Evolutionary conservation across 108 stramenopile genomes (phyloP).

Genomic region (Nitzschia sp.): DNA sequence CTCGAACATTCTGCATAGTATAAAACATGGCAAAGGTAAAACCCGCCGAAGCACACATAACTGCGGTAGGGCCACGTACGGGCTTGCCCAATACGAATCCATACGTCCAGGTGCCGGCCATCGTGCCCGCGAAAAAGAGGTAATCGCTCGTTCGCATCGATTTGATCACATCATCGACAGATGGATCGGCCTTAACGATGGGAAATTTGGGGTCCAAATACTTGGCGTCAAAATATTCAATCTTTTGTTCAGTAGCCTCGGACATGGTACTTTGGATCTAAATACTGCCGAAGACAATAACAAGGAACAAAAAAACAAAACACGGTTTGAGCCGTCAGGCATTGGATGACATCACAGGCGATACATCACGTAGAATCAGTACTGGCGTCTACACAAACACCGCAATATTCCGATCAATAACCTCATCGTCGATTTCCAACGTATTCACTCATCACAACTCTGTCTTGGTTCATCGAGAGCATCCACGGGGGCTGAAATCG

Average conservation of each 20-base stretch:
- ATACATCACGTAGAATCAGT: background rate
- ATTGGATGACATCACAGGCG: background rate
- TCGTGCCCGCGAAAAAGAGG: constrained; percentile 41
- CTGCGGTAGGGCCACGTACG: constrained; percentile 68
- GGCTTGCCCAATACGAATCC: constrained; percentile 84
- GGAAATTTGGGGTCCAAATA: constrained; percentile 71
- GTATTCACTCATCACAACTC: no score
- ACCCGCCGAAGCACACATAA: constrained; percentile 70
- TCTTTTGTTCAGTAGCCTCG: constrained; percentile 20
- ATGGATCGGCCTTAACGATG: constrained; percentile 72
- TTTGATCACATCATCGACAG: constrained; percentile 80
- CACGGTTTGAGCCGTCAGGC: no score
- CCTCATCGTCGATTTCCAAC: no score
- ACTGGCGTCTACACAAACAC: background rate
- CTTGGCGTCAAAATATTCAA: constrained; percentile 29
- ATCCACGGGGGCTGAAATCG: no score
- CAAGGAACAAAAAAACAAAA: background rate
- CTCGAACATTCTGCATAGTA: constrained; percentile 68
- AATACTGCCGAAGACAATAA: background rate
- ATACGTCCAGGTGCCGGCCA: constrained; percentile 70
- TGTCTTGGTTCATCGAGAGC: no score
- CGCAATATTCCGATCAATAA: no score
- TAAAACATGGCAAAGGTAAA: constrained; percentile 75
- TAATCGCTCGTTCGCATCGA: constrained; percentile 65
- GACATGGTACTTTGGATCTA: constrained; percentile 19